Base-by-base conservation (phyloP, 1,284 basidiomycete genomes). In the Uromyces viciae-fabae region DNA sequence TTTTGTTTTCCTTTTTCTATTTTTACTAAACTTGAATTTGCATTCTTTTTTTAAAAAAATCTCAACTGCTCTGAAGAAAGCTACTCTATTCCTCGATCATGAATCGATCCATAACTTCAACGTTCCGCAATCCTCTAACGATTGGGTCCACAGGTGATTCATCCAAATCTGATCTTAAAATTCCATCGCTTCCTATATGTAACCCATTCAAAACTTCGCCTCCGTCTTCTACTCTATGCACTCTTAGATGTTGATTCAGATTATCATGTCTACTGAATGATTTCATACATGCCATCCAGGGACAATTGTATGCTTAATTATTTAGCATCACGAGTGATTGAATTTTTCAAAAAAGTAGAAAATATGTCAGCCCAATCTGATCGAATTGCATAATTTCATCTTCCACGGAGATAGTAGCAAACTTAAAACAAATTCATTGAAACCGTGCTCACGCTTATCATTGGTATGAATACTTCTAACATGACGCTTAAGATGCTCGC, bases 401-500 rank as follows among this genome's bases (percentile, higher is more conserved):
- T n/a, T n/a, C n/a, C n/a, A n/a, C n/a, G n/a, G n/a, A n/a, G n/a
- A n/a, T n/a, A n/a, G n/a, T n/a, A n/a, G n/a, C n/a, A n/a, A n/a
- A n/a, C n/a, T n/a, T n/a, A n/a, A n/a, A n/a, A n/a, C n/a, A n/a
- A n/a, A n/a, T n/a, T n/a, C n/a, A n/a, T n/a, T n/a, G n/a, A 58
- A 38, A 22, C 17, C 46, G 25, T 89, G 87, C 86, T 81, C 46
- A 93, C 92, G 92, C 86, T 92, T 92, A 85, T 93, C 92, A 84
- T 92, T 89, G 0, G 92, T 93, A 86, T 93, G 92, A 75, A 93
- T 92, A 84, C 90, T 91, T 83, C 91, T 85, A 36, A 93, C 89
- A 86, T 93, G 92, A 52, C 92, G 86, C 87, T 93, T 93, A 82
- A 93, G 86, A 86, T 93, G 92, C 86, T 93, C 92, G 28, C 91